Base-by-base conservation (phyloP, 345 rosid genomes). In the Atalantia buxifolia region DNA sequence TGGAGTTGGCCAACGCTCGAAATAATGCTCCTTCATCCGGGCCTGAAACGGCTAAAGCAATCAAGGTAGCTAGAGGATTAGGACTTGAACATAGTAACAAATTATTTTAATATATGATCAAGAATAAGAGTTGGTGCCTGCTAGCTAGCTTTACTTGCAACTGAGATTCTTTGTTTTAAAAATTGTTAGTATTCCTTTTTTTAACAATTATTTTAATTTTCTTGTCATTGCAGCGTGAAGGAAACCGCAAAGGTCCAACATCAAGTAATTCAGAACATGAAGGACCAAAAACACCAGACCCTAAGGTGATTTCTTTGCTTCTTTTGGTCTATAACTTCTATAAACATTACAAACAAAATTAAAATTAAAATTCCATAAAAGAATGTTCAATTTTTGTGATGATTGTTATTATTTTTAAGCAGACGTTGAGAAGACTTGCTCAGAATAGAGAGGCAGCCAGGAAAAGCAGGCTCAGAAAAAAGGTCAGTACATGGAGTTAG, bases 381-480 rank as follows among this genome's bases (percentile, higher is more conserved):
- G 38, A 28, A 33, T 27, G 30, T 64, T 69, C 74, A 72, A 56
- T 56, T 1, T 33, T 3, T 22, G 1, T 31, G 6, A 42, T 76
- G 30, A 38, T 65, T 35, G 2, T 6, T 1, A 4, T 4, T 53
- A 45, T 55, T 50, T 66, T 60, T 61, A 38, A 55, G 75, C 84
- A 96, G 99, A 92, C 94, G 77, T 55, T 92, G 80, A 92, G 99
- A 82, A 92, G 99, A 82, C 95, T 96, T 57, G 99, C 99, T 82
- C 99, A 96, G 86, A 96, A 96, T 89, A 92, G 99, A 87, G 99
- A 96, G 81, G 99, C 99, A 80, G 99, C 99, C 57, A 90, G 99
- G 85, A 96, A 96, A 86, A 94, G 99, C 86, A 89, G 99, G 78
- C 79, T 96, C 55, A 86, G 99, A 38, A 96, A 96, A 88, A 96